Conservation (phyloP, 306 rosid species). For the Phaseolus lunatus region DNA sequence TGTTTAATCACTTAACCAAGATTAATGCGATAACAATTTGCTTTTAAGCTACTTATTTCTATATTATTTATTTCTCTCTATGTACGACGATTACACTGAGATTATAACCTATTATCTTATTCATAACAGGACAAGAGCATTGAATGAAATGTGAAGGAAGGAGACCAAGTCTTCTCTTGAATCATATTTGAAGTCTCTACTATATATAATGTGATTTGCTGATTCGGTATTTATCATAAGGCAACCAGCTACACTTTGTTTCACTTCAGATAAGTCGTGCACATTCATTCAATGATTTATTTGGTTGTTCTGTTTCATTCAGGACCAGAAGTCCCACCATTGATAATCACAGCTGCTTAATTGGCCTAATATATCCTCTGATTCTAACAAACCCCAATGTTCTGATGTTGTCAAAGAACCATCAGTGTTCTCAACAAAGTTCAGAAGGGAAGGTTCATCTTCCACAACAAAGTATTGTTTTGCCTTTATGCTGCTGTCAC, state of each 20-base stretch:
- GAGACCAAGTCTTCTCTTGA: constrained; percentile 5
- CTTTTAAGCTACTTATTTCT: neutral
- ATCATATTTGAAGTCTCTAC: constrained; percentile 3
- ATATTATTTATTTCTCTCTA: neutral
- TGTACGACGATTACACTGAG: no score
- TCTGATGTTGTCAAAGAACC: constrained; percentile 74
- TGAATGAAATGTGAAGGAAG: constrained; percentile 26
- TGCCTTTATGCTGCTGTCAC: constrained; percentile 60
- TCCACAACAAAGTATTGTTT: constrained; percentile 56
- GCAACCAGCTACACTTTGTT: constrained; percentile 8
- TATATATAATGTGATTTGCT: neutral
- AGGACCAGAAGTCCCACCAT: constrained; percentile 97
- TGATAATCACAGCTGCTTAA: constrained; percentile 54
- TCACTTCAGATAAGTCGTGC: neutral
- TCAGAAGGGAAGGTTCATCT: constrained; percentile 58
- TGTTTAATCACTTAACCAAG: neutral
- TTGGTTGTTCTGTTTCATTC: constrained; percentile 45
- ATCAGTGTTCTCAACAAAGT: constrained; percentile 61
- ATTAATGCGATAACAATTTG: neutral
- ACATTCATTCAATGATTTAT: neutral
- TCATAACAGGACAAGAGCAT: constrained; percentile 6
- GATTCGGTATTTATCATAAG: constrained; percentile 11
- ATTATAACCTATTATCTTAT: no score
- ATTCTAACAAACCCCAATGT: constrained; percentile 72
- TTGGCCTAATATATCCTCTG: constrained; percentile 63